These are phyloP conservation scores for Mycena pura DNA, from an alignment of 768 basidiomycete genomes.

Conservation along the genomic window DNA sequence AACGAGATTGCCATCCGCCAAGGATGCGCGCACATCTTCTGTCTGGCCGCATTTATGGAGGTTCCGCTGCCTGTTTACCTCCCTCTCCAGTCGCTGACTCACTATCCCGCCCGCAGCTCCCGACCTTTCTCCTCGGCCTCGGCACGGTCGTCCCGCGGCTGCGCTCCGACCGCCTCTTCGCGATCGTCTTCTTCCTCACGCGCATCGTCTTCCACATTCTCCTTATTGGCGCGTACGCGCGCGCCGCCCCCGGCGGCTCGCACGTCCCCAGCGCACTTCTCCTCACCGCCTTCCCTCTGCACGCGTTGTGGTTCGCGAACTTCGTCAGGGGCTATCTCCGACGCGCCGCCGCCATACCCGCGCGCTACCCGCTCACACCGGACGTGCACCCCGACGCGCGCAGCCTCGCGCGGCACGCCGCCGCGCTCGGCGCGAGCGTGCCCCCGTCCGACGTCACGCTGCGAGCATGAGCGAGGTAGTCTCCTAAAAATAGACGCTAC, in stretches of 20 bases:
- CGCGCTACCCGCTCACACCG: constrained; percentile 1
- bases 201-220: constrained; percentile 55
- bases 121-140: constrained; percentile 59
- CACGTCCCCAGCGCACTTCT: constrained; percentile 48
- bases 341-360: not conserved
- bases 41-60: constrained; percentile 48
- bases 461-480: no score
- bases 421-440: not conserved
- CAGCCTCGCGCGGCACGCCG: constrained; percentile 7
- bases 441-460: no score
- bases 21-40: constrained; percentile 45
- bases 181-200: constrained; percentile 55
- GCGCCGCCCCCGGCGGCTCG: constrained; percentile 42
- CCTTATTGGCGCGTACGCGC: constrained; percentile 40
- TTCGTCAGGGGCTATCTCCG: constrained; percentile 56
- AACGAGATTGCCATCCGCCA: constrained; percentile 39
- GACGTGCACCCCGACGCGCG: constrained; percentile 18
- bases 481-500: no score
- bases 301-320: constrained; percentile 59
- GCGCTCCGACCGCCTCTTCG: constrained; percentile 59
- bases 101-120: constrained; percentile 41
- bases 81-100: not conserved
- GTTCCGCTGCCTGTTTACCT: constrained; percentile 3
- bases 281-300: constrained; percentile 52
- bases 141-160: constrained; percentile 50